These are phyloP conservation scores for Penicillium waksmanii DNA, from an alignment of 495 filamentous ascomycete species.

Conservation along the genomic window DNA sequence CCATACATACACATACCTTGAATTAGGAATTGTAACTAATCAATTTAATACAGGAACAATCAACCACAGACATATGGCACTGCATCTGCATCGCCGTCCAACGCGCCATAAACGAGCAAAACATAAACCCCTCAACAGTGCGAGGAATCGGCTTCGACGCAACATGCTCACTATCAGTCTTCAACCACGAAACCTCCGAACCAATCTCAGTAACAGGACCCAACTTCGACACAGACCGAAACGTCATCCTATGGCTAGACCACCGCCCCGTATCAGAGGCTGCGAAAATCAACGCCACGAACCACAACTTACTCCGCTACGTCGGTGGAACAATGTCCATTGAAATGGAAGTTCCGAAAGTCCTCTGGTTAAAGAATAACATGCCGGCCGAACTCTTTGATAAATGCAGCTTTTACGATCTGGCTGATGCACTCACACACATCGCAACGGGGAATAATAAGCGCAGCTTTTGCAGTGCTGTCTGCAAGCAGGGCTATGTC, in stretches of 20 bases:
- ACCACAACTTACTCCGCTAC: conserved; percentile 91
- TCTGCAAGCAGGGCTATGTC: conserved; percentile 95
- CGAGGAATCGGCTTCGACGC: conserved; percentile 95
- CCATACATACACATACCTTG: too few relatives aligned
- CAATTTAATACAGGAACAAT: conserved; percentile 78
- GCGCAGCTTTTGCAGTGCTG: conserved; percentile 87
- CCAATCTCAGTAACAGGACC: conserved; percentile 88
- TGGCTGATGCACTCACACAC: conserved; percentile 92
- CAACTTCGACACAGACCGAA: conserved; percentile 82
- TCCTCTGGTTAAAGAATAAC: conserved; percentile 95
- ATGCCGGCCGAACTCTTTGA: conserved; percentile 93
- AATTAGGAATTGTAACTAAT: too few relatives aligned
- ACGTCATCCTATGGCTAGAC: conserved; percentile 91
- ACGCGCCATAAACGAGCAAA: conserved; percentile 74
- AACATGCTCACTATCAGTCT: conserved; percentile 92
- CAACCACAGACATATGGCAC: conserved; percentile 92
- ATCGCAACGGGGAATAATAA: conserved; percentile 94
- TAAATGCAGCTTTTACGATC: conserved; percentile 93
- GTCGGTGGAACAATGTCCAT: conserved; percentile 97
- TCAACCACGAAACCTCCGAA: conserved; percentile 84
- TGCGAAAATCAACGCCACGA: conserved; percentile 85
- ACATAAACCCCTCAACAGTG: conserved; percentile 70
- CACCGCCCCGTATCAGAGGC: conserved; percentile 90
- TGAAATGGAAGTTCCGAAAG: conserved; percentile 99
- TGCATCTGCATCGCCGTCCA: conserved; percentile 85